A percentile compares a stretch with the other conserved stretches of the same genome.
Conservation (phyloP, 2,329 filamentous ascomycete species). For the Chrysoporthe cubensis region DNA sequence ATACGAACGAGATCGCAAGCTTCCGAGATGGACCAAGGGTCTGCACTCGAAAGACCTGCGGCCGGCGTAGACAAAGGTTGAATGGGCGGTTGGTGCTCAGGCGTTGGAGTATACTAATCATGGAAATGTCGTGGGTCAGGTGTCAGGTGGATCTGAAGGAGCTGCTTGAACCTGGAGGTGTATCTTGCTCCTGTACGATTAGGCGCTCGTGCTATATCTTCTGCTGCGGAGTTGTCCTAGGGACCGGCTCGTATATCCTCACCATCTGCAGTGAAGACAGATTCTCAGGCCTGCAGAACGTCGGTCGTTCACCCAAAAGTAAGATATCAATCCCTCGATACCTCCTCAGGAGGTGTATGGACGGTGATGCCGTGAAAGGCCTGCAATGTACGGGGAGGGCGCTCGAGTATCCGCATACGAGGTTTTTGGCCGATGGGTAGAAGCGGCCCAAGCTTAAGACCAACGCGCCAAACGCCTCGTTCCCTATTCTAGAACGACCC, state of each 20-base stretch:
- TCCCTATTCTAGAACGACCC: too few species aligned
- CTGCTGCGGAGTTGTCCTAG: background rate
- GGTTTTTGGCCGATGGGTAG: too few species aligned
- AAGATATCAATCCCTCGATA: background rate
- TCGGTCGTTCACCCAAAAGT: background rate
- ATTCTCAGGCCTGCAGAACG: background rate
- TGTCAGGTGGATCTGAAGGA: background rate
- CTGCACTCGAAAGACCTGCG: constrained; percentile 56
- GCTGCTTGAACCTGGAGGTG: background rate
- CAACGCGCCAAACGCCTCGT: too few species aligned
- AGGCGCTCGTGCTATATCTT: background rate
- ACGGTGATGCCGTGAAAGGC: background rate
- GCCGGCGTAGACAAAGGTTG: constrained; percentile 28
- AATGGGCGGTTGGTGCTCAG: background rate
- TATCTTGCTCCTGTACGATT: background rate
- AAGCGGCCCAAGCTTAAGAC: too few species aligned
- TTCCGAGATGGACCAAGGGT: constrained; percentile 77
- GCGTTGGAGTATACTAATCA: background rate
- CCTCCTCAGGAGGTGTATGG: background rate
- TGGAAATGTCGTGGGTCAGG: background rate
- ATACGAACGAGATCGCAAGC: constrained; percentile 83
- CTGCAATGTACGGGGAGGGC: too few species aligned
- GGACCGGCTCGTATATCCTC: background rate
- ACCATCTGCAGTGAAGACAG: background rate
- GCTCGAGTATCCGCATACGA: too few species aligned